Evolutionary conservation across 176 grass and related monocot species (phyloP).

Genomic region (sorghum (Sorghum bicolor)): DNA sequence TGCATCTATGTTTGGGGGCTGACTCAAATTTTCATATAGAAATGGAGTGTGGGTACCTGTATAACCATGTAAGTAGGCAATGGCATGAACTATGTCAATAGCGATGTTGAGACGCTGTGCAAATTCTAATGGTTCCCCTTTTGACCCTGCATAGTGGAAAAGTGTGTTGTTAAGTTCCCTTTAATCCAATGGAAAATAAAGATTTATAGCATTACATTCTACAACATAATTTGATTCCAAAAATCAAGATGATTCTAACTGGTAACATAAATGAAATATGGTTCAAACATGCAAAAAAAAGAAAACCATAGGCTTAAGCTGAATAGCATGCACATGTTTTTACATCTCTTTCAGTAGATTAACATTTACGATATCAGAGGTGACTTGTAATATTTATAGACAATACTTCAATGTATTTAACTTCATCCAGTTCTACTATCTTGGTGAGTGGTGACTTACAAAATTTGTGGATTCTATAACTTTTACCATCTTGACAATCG

Average conservation of each 20-base stretch:
- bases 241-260: not conserved
- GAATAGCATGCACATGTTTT: not conserved
- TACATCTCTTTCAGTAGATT: not conserved
- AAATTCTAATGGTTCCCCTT: slow-evolving; percentile 52
- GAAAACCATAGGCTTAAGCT: not conserved
- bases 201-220: not conserved
- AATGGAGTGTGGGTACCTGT: slow-evolving; percentile 43
- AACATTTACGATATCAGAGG: not conserved
- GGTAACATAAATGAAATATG: not conserved
- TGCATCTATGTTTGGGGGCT: not conserved
- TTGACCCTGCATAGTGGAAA: slow-evolving; percentile 42
- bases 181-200: not conserved
- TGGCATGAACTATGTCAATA: slow-evolving; percentile 79
- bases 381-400: not conserved
- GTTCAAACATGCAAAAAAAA: not conserved
- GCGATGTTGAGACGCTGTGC: slow-evolving; percentile 74
- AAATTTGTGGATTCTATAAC: not conserved
- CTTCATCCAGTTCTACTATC: not conserved
- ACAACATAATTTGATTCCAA: not conserved
- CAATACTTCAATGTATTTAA: not conserved
- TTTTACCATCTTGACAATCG: slow-evolving; percentile 21
- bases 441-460: not conserved
- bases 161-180: not conserved
- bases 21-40: not conserved
- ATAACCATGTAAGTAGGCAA: slow-evolving; percentile 86